Conservation (phyloP, 1,284 basidiomycete species). For the Cutaneotrichosporon daszewskae region DNA sequence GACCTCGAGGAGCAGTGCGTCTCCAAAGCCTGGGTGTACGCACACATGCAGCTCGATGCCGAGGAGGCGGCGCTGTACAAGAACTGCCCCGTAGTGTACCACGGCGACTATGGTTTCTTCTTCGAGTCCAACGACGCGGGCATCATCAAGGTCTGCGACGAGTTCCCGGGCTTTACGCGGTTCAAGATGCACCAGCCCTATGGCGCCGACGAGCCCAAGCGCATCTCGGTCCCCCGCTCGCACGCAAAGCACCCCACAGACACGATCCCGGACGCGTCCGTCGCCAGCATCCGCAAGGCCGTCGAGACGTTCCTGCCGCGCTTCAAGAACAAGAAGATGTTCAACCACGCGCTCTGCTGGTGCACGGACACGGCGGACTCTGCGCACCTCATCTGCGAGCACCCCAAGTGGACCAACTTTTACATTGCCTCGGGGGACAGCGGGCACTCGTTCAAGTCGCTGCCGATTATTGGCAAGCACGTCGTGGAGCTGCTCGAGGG, state of each 20-base stretch:
- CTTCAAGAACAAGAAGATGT: not conserved
- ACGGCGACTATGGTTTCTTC: conserved; percentile 5
- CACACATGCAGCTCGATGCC: conserved; percentile 38
- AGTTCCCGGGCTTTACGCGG: conserved; percentile 2
- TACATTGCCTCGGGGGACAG: not conserved
- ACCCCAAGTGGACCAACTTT: not conserved
- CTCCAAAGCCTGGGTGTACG: conserved; percentile 46
- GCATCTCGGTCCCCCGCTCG: conserved; percentile 1
- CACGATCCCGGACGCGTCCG: not conserved
- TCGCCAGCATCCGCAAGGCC: not conserved
- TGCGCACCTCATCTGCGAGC: conserved; percentile 1
- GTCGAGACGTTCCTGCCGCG: not conserved
- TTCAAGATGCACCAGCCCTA: conserved; percentile 1
- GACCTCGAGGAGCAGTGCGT: conserved; percentile 43
- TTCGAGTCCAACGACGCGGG: conserved; percentile 2
- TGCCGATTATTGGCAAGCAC: conserved; percentile 1
- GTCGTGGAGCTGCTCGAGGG: conserved; percentile 1
- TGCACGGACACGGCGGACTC: conserved; percentile 2
- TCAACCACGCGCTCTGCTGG: conserved; percentile 2
- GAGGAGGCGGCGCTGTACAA: conserved; percentile 29
- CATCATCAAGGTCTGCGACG: conserved; percentile 2
- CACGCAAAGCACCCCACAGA: conserved; percentile 1
- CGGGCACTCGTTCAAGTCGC: conserved; percentile 3
- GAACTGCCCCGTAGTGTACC: conserved; percentile 1
- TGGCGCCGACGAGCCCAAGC: not conserved